Base-by-base conservation (phyloP, 306 rosid species). In the Oemleria cerasiformis region DNA sequence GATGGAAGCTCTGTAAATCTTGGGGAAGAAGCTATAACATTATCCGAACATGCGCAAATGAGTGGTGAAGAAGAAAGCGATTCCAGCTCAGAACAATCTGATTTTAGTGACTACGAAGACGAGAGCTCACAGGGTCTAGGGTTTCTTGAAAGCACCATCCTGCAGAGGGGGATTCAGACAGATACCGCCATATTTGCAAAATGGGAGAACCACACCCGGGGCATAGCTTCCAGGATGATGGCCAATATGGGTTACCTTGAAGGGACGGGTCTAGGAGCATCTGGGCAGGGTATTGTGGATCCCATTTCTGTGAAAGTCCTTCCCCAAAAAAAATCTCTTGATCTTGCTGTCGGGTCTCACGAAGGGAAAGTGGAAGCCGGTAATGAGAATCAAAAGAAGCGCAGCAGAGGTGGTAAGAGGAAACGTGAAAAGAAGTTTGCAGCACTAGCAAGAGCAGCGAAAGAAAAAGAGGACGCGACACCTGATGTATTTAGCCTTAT, bases 131-230 rank as follows among this genome's bases (percentile, higher is more conserved):
- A 83, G 41, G 97, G 98, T 68, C 45, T 94, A 83, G 97, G 98
- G 70, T 89, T 94, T 82, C 77, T 93, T 16, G 92, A 87, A 62
- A 86, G 87, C 67, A 87, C 92, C 74, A 82, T 67, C 77, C 76
- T 53, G 70, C 95, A 82, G 77, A 86, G 80, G 75, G 97, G 98
- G 9, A 74, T 89, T 76, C 98, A 94, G 84, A 89, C 82, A 0
- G 98, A 89, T 51, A 94, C 98, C 40, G 77, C 75, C 16, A 82
- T 82, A 84, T 94, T 94, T 88, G 98, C 98, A 0, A 94, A 82
- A 79, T 94, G 97, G 98, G 98, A 94, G 82, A 91, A 89, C 75
- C 98, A 94, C 82, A 94, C 98, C 6, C 80, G 97, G 71, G 98
- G 97, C 7, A 81, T 94, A 68, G 96, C 99, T 53, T 94, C 97